Evolutionary conservation across 169 alveolate genomes (phyloP), one percentile per base, ranked within the genome.

Genomic region (Cryptosporidium viatorum): DNA sequence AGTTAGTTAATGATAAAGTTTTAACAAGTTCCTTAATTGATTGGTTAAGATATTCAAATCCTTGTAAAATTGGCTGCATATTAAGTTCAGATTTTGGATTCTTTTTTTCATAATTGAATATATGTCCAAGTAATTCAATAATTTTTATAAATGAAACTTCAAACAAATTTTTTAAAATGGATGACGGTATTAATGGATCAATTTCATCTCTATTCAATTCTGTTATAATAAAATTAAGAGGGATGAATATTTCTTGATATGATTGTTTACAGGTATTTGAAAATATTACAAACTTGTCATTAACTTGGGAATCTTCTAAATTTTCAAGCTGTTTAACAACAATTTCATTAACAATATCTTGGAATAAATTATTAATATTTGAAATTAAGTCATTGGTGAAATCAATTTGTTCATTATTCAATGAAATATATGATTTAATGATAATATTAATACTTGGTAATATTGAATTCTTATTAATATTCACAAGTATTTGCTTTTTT

Each of bases 281-380:
- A 73, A 73, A 73, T 26, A 73, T 52, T 8, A 6, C 29, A 6
- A 37, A 4, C 8, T 80, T 50, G 39, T 80, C 59, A 10, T 37
- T 45, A 7, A 31, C 18, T 45, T 39, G 18, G 10, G 21, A 5
- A 43, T 62, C 14, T 37, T 74, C 89, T 41, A 80, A 62, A 26
- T 43, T 48, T 59, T 80, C 51, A 26, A 80, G 31, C 8, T 80
- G 59, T 9, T 43, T 60, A 45, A 59, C 35, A 23, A 48, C 48
- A 29, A 80, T 41, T 39, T 80, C 89, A 67, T 80, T 80, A n/a
- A 67, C 59, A n/a, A 60, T 80, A 37, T 80, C 65, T 41, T 37
- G 60, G 8, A 65, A 26, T 43, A 43, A 65, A 8, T 39, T 48
- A 80, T 80, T 65, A 23, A 80, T n/a, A 62, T 45, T 80, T 60